Percentiles rank a stretch among this genome's conserved stretches.
phyloP scores from a whole-genome alignment of 2,329 filamentous ascomycete species.

The Neonectria coccinea region DNA sequence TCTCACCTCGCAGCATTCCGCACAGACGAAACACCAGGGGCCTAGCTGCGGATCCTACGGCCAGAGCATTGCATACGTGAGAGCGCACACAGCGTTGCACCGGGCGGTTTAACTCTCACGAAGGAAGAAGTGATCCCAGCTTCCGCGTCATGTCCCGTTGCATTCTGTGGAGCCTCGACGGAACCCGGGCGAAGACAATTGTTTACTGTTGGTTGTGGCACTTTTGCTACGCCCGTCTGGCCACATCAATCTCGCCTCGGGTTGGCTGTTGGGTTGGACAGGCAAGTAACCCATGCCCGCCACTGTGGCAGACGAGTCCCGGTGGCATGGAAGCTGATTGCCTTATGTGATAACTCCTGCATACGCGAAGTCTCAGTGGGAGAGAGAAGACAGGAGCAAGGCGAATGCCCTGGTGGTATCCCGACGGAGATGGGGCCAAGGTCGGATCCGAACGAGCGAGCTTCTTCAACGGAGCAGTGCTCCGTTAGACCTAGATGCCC shows the following conservation, averaged over 20 bases:
- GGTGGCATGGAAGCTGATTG: slow-evolving; percentile 7
- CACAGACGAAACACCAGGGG: slow-evolving; percentile 23
- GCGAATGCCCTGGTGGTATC: background rate
- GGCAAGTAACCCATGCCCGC: slow-evolving; percentile 8
- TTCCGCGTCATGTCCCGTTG: slow-evolving; percentile 12
- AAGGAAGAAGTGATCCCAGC: slow-evolving; percentile 1
- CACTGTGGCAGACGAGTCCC: slow-evolving; percentile 16
- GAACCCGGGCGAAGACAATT: slow-evolving; percentile 9
- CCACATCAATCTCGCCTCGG: slow-evolving; percentile 28
- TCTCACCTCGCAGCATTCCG: slow-evolving; percentile 10
- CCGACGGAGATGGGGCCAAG: background rate
- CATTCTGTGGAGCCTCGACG: slow-evolving; percentile 10
- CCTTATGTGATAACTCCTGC: slow-evolving; percentile 9
- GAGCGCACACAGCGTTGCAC: background rate
- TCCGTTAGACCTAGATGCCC: background rate
- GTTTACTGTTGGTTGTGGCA: slow-evolving; percentile 4
- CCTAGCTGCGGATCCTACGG: slow-evolving; percentile 6
- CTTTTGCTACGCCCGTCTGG: slow-evolving; percentile 9
- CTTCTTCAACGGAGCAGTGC: background rate
- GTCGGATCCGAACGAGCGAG: slow-evolving; percentile 5
- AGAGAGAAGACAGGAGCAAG: background rate
- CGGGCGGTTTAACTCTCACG: slow-evolving; percentile 1
- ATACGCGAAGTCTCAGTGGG: slow-evolving; percentile 1
- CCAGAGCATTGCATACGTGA: background rate
- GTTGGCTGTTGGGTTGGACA: slow-evolving; percentile 4